These are phyloP conservation scores for Bodo saltans DNA, from an alignment of 78 protist genomes.

Conservation along the genomic window DNA sequence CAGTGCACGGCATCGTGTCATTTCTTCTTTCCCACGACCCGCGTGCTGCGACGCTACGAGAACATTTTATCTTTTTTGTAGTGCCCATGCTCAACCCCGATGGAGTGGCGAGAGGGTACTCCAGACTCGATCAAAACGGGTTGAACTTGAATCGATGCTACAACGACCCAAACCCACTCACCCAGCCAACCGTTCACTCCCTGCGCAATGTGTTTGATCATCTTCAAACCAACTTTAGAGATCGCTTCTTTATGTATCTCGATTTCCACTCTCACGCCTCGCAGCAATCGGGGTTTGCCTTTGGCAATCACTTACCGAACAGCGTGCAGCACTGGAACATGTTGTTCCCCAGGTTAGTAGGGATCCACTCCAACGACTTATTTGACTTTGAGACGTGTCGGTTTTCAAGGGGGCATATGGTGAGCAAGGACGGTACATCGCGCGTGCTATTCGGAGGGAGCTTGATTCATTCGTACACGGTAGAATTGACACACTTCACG, in stretches of 20 bases:
- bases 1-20: constrained; percentile 64
- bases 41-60: constrained; percentile 52
- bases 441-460: neutral
- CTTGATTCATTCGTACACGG: neutral
- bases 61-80: constrained; percentile 52
- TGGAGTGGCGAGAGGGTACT: constrained; percentile 67
- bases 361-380: neutral
- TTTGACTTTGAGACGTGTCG: neutral
- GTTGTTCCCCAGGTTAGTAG: neutral
- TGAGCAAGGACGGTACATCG: neutral
- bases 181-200: constrained; percentile 44
- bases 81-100: constrained; percentile 80
- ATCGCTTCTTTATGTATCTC: neutral
- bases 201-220: constrained; percentile 12
- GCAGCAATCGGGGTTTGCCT: neutral
- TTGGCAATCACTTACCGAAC: neutral
- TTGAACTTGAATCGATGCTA: constrained; percentile 60
- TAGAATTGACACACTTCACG: neutral
- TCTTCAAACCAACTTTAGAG: neutral
- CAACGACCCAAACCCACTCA: constrained; percentile 5
- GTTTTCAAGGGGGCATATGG: neutral
- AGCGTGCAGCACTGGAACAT: neutral
- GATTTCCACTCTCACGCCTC: constrained; percentile 12
- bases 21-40: constrained; percentile 41
- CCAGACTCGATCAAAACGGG: constrained; percentile 52